These are phyloP conservation scores for Neurospora sp. DNA, from an alignment of 495 filamentous ascomycete genomes.

Conservation along the genomic window DNA sequence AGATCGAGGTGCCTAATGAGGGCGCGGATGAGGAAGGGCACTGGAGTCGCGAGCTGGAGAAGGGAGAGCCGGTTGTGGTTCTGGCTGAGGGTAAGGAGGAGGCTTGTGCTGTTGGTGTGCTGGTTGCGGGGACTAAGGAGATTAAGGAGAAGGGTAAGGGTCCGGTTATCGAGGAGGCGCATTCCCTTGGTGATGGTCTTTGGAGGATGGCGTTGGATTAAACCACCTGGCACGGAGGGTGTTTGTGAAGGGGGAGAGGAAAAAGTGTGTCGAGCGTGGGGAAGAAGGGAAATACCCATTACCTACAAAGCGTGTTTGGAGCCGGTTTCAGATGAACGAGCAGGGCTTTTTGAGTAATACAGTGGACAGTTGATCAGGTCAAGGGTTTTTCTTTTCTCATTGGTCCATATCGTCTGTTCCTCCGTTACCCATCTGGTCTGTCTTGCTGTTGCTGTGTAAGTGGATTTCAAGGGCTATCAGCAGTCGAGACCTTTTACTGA, in stretches of 20 bases:
- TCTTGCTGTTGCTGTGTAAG: neutral
- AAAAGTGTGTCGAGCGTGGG: neutral
- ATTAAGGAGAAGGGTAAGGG: slow-evolving; percentile 90
- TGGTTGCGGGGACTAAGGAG: slow-evolving; percentile 85
- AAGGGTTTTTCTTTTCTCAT: neutral
- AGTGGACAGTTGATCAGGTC: neutral
- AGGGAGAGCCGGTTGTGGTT: slow-evolving; percentile 74
- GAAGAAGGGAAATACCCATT: neutral
- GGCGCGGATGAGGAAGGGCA: slow-evolving; percentile 34
- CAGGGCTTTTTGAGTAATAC: neutral
- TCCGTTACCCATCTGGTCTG: neutral
- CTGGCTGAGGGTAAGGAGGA: slow-evolving; percentile 89
- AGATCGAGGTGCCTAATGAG: slow-evolving; percentile 35
- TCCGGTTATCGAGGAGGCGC: slow-evolving; percentile 80
- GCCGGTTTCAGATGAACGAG: neutral
- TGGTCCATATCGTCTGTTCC: neutral
- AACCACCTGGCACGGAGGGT: neutral
- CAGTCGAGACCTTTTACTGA: neutral
- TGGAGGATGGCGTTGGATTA: slow-evolving; percentile 73
- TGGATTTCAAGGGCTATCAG: neutral
- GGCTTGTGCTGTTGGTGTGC: slow-evolving; percentile 75
- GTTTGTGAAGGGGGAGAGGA: neutral
- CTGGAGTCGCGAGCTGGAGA: slow-evolving; percentile 51
- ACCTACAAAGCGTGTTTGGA: neutral
- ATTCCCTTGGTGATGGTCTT: slow-evolving; percentile 90